Evolutionary conservation across 2,329 filamentous ascomycete species (phyloP), one percentile per base, ranked within the genome.

Genomic region (Cryphonectria nitschkei): DNA sequence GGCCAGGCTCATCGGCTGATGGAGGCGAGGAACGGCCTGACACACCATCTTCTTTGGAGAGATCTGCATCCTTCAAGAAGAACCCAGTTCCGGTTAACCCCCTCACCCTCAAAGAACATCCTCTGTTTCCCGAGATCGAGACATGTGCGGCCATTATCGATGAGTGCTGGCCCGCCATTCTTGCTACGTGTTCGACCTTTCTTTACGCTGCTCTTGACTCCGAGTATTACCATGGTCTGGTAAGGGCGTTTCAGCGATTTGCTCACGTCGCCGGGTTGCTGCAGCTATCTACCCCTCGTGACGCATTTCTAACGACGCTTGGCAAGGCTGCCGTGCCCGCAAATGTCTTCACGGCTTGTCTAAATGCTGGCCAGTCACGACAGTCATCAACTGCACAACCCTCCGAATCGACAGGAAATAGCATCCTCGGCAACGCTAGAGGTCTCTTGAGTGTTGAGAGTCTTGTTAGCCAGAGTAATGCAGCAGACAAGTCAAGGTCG

Each of bases 161-260:
- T 4, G 88, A 93, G 75, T 98, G 95, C 79, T 99, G 96, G 96
- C 96, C 96, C 63, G 96, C 96, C 16, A 91, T 98, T 54, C 87
- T 99, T 65, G 95, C 96, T 0, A 96, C 94, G 1, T 98, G 94
- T 76, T 99, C 96, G 0, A 98, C 95, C 0, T 99, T 98, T 78
- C 83, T 99, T 26, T 97, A 97, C 78, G 93, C 96, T 41, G 90
- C 95, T 0, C 84, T 99, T 4, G 96, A 99, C 78, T 92, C 93
- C 0, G 94, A 98, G 68, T 98, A 96, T 76, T 99, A 98, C 76
- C 95, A 98, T 75, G 90, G 92, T 13, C 84, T 99, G 1, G 95
- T 99, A 34, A 89, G 96, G 74, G 93, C 95, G 0, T 97, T 98
- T 75, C 96, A 99, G 77, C 94, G 97, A 74, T 93, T 99, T 76